Conservation (phyloP, 352 stramenopile species). For the Phytophthora syringae region DNA sequence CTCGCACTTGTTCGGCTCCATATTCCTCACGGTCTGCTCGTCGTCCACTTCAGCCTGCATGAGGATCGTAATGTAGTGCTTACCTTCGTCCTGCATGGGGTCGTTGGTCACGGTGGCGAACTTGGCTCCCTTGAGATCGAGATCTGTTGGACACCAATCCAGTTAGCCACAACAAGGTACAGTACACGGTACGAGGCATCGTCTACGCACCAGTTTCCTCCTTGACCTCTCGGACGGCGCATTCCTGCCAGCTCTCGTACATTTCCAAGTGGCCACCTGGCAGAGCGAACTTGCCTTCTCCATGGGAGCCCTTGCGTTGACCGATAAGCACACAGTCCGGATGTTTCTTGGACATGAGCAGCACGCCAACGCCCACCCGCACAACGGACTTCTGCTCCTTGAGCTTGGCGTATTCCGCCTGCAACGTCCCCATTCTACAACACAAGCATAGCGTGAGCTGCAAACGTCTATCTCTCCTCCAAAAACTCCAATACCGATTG, state of each 20-base stretch:
- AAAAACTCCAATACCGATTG: slow-evolving; percentile 45
- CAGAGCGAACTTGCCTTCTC: slow-evolving; percentile 76
- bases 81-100: slow-evolving; percentile 79
- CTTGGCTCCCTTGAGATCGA: slow-evolving; percentile 57
- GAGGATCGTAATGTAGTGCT: slow-evolving; percentile 90
- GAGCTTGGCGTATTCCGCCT: slow-evolving; percentile 70
- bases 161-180: slow-evolving; percentile 7
- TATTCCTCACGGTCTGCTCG: slow-evolving; percentile 64
- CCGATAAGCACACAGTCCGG: slow-evolving; percentile 78
- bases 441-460: slow-evolving; percentile 15
- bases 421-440: slow-evolving; percentile 53
- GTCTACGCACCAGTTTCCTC: slow-evolving; percentile 73
- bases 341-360: slow-evolving; percentile 72
- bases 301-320: slow-evolving; percentile 75
- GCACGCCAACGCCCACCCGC: slow-evolving; percentile 78
- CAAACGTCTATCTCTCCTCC: neutral
- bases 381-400: slow-evolving; percentile 64
- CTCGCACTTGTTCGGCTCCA: slow-evolving; percentile 87
- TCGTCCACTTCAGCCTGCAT: slow-evolving; percentile 71
- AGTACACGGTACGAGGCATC: slow-evolving; percentile 2
- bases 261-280: slow-evolving; percentile 85
- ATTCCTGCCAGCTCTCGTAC: slow-evolving; percentile 83
- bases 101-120: slow-evolving; percentile 87
- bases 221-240: slow-evolving; percentile 81
- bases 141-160: slow-evolving; percentile 35